These are phyloP conservation scores for Albatrellus sp. DNA, from an alignment of 1,284 basidiomycete genomes.

Conservation along the genomic window DNA sequence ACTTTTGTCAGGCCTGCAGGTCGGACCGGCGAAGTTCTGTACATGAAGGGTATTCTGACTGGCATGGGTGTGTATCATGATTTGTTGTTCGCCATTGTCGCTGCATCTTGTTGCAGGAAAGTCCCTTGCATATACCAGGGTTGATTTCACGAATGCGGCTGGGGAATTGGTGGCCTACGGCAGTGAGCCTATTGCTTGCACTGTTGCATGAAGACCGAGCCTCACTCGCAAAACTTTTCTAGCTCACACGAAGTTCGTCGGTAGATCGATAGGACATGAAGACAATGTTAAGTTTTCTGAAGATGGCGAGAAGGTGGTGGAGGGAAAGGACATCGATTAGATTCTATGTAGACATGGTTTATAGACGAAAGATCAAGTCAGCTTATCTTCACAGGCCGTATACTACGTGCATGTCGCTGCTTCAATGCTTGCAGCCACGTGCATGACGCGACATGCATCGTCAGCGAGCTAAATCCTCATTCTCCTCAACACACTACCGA, in stretches of 20 bases:
- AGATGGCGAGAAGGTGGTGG: constrained; percentile 60
- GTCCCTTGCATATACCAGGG: constrained; percentile 70
- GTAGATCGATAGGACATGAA: constrained; percentile 59
- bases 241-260: constrained; percentile 87
- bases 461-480: too few species aligned
- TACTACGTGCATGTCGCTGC: too few species aligned
- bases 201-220: neutral
- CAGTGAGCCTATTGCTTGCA: constrained; percentile 29
- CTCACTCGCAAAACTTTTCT: constrained; percentile 6
- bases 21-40: constrained; percentile 47
- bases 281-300: constrained; percentile 74
- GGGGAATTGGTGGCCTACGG: constrained; percentile 80
- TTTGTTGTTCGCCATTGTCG: constrained; percentile 1
- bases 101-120: constrained; percentile 36
- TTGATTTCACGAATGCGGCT: constrained; percentile 61
- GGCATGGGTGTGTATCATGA: constrained; percentile 39
- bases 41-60: constrained; percentile 48
- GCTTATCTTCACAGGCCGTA: too few species aligned
- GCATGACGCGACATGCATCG: neutral
- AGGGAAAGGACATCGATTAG: constrained; percentile 39
- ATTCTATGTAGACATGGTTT: neutral
- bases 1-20: constrained; percentile 72
- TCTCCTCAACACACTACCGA: too few species aligned
- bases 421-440: neutral
- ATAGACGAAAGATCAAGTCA: too few species aligned